These are phyloP conservation scores for Glutinoglossum americanum DNA, from an alignment of 495 filamentous ascomycete species.

Conservation along the genomic window DNA sequence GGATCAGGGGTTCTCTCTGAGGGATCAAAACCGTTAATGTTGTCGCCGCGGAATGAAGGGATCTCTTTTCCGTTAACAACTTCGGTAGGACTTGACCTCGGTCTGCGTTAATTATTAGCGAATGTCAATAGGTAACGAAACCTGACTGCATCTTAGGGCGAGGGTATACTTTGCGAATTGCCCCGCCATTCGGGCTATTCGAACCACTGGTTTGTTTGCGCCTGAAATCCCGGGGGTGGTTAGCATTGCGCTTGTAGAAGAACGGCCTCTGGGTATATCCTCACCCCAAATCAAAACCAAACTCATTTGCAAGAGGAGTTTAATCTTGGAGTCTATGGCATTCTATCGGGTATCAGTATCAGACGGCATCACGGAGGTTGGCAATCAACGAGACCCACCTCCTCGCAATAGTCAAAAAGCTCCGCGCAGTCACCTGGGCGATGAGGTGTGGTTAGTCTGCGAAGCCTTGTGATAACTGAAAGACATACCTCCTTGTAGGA, in stretches of 20 bases:
- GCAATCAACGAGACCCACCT: conserved; percentile 12
- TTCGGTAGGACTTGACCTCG: conserved; percentile 74
- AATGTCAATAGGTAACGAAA: neutral
- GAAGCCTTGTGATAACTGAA: conserved; percentile 4
- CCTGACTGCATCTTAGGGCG: no score
- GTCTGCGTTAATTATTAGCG: conserved; percentile 18
- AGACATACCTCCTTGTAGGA: conserved; percentile 58
- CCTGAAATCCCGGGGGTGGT: conserved; percentile 15
- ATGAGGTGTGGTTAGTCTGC: neutral
- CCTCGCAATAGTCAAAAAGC: conserved; percentile 89
- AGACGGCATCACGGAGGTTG: neutral
- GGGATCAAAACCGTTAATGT: conserved; percentile 67
- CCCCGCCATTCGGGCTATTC: conserved; percentile 88
- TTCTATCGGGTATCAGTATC: conserved; percentile 11
- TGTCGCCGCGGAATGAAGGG: conserved; percentile 83
- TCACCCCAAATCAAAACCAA: conserved; percentile 73
- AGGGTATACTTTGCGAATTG: conserved; percentile 66
- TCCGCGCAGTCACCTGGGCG: conserved; percentile 82
- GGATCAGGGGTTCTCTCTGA: conserved; percentile 63
- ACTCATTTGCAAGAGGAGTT: conserved; percentile 89
- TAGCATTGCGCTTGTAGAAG: neutral
- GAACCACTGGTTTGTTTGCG: conserved; percentile 75
- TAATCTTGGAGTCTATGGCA: conserved; percentile 88
- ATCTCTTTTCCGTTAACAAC: conserved; percentile 57
- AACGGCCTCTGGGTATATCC: neutral